phyloP scores from a whole-genome alignment of 1,139 yeast species.

The Magnusiomyces clavatus region DNA sequence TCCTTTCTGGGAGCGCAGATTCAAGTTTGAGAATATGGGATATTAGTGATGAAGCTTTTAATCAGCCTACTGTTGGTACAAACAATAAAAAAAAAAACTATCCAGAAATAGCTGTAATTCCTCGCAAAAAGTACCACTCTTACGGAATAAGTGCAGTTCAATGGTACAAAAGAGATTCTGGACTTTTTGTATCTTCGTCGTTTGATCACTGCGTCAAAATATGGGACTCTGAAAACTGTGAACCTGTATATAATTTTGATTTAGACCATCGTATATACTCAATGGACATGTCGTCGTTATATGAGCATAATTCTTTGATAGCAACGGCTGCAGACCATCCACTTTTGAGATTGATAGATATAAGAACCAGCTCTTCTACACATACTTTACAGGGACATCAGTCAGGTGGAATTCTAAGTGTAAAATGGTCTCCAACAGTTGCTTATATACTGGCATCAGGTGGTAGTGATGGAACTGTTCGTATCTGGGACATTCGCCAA shows the following conservation, averaged over 20 bases:
- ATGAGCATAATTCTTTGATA: constrained; percentile 46
- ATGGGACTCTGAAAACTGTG: constrained; percentile 69
- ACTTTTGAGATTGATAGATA: constrained; percentile 60
- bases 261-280: constrained; percentile 37
- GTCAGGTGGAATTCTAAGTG: constrained; percentile 51
- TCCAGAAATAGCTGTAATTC: constrained; percentile 27
- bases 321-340: constrained; percentile 70
- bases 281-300: constrained; percentile 29
- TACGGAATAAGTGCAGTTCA: constrained; percentile 66
- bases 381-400: constrained; percentile 60
- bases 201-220: constrained; percentile 70
- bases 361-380: constrained; percentile 60
- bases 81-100: constrained; percentile 4
- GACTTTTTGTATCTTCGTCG: constrained; percentile 76
- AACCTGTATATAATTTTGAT: constrained; percentile 58
- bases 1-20: constrained; percentile 74
- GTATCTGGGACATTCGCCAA: constrained; percentile 69
- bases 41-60: constrained; percentile 7
- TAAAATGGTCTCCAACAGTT: constrained; percentile 72
- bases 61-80: constrained; percentile 3
- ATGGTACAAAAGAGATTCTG: constrained; percentile 91
- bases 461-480: constrained; percentile 55
- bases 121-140: constrained; percentile 50
- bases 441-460: constrained; percentile 61
- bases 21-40: constrained; percentile 42